Evolutionary conservation across 768 basidiomycete genomes (phyloP), one percentile per base, ranked within the genome.

Genomic region (Hericium erinaceus): DNA sequence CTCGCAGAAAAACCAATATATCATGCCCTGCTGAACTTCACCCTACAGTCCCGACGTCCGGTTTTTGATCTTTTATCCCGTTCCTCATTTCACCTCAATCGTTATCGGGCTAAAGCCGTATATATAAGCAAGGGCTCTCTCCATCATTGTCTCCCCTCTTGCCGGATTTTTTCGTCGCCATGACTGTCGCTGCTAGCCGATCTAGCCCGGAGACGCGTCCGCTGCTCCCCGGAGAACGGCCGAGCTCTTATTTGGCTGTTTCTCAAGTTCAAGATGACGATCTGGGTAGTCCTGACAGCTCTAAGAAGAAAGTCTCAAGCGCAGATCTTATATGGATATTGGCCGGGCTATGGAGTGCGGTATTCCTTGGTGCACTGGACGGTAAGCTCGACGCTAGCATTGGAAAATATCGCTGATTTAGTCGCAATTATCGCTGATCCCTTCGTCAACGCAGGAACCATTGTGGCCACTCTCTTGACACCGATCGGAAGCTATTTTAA

Each of bases 401-500:
- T 16, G 12, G 26, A 9, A 24, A 51, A 10, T 26, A 7, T 22
- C 24, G 22, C 26, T 50, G 49, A 28, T 24, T 50, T 10, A 48
- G 22, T 37, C n/a, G 33, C 20, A 28, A 50, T 22, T 20, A 20
- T 53, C 38, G 46, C 57, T 51, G 52, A 33, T 33, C 33, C 4
- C 33, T 33, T 54, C 41, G 55, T 26, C 58, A 50, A 50, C 28
- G 26, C 63, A 87, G 89, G 88, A 63, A 92, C 90, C 4, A 85
- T 93, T 64, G 91, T 93, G 59, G 92, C 91, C 26, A 94, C 92
- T 2, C 78, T 94, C 52, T 73, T 91, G 58, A 81, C 86, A 44
- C 87, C 90, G 57, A 92, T 94, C 62, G 92, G 91, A 55, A 91
- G 87, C 66, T 80, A 88, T 66, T 94, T 92, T 72, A 77, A 83